phyloP scores from a whole-genome alignment of 2,329 filamentous ascomycete species.

The Aspergillus latus region DNA sequence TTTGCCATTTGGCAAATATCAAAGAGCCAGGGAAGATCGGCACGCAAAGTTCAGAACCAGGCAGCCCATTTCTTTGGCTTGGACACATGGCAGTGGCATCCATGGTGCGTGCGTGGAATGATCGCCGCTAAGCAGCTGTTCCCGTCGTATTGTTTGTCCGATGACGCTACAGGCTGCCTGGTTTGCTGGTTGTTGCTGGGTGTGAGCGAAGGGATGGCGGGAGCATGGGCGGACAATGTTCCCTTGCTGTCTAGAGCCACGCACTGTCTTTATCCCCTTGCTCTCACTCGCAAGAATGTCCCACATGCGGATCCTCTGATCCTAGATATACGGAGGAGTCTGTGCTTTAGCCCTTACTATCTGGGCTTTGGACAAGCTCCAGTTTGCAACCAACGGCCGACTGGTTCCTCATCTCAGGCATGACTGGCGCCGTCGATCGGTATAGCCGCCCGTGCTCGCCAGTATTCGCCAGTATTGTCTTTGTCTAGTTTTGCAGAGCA shows the following conservation, averaged over 20 bases:
- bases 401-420: background rate
- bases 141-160: conserved; percentile 13
- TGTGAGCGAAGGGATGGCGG: background rate
- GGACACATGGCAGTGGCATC: conserved; percentile 25
- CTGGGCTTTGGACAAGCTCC: too few relatives aligned
- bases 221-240: background rate
- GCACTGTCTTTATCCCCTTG: background rate
- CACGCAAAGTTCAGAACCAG: background rate
- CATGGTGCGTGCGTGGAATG: conserved; percentile 23
- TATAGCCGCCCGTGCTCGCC: background rate
- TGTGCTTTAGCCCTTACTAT: background rate
- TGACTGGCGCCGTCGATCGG: background rate
- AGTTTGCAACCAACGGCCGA: background rate
- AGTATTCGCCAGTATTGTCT: too few relatives aligned
- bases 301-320: background rate
- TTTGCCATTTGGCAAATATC: too few relatives aligned
- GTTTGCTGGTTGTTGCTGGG: background rate
- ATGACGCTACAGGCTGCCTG: background rate
- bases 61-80: conserved; percentile 17
- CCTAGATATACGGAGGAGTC: background rate
- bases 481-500: background rate
- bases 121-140: conserved; percentile 25
- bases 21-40: background rate
- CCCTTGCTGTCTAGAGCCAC: background rate
- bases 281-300: background rate